A percentile compares a stretch with the other conserved stretches of the same genome.
Conservation (phyloP, 805 yeast species). For the Scheffersomyces ergatensis region DNA sequence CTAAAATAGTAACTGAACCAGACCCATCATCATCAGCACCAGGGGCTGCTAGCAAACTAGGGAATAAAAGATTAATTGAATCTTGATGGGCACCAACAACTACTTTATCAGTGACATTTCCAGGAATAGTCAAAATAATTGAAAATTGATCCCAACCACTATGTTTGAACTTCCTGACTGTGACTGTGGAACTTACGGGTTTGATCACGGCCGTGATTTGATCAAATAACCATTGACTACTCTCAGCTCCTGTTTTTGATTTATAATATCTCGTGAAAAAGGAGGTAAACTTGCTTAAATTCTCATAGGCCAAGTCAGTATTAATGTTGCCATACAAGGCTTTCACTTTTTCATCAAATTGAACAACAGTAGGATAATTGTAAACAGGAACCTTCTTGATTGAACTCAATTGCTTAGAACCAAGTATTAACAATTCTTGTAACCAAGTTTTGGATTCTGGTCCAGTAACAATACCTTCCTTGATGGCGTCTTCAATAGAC, state of each 20-base stretch:
- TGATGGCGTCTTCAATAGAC: constrained; percentile 33
- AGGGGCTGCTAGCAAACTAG: constrained; percentile 69
- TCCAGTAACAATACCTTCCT: constrained; percentile 17
- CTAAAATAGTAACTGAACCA: constrained; percentile 78
- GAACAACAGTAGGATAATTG: constrained; percentile 50
- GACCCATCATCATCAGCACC: constrained; percentile 97
- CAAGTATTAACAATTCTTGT: constrained; percentile 14
- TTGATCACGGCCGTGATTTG: constrained; percentile 41
- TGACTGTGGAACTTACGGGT: constrained; percentile 21
- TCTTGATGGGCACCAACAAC: constrained; percentile 91
- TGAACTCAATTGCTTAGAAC: constrained; percentile 23
- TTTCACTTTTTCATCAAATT: constrained; percentile 36
- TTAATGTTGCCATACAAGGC: constrained; percentile 45
- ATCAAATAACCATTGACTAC: constrained; percentile 67
- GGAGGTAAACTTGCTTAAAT: constrained; percentile 61
- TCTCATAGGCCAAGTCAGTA: constrained; percentile 44
- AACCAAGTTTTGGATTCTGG: constrained; percentile 6
- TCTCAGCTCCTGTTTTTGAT: constrained; percentile 63
- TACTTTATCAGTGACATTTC: constrained; percentile 49
- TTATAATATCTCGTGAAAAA: constrained; percentile 78
- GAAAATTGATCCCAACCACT: constrained; percentile 76
- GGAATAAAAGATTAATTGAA: constrained; percentile 71
- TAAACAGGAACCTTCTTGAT: constrained; percentile 31
- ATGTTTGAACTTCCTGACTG: constrained; percentile 56
- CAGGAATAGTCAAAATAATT: constrained; percentile 63